Conservation (phyloP, 2,329 filamentous ascomycete genomes). For the Tolypocladium album region DNA sequence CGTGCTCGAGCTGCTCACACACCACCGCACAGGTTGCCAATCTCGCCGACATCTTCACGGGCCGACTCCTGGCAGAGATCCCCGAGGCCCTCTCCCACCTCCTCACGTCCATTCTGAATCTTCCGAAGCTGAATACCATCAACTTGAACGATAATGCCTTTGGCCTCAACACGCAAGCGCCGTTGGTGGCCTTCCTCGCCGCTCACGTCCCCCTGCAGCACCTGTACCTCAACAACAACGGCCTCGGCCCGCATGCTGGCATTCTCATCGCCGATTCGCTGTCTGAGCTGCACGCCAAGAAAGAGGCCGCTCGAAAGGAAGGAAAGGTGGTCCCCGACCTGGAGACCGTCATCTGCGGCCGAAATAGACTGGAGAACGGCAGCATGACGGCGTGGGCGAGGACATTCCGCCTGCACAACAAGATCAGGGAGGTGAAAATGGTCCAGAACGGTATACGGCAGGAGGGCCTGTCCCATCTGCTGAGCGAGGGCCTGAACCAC, state of each 20-base stretch:
- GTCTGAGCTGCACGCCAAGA: conserved; percentile 70
- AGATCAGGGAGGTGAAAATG: conserved; percentile 86
- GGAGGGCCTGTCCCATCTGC: conserved; percentile 75
- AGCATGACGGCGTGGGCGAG: conserved; percentile 94
- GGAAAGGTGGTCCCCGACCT: conserved; percentile 68
- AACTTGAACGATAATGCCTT: conserved; percentile 98
- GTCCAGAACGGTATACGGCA: conserved; percentile 95
- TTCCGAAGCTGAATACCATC: conserved; percentile 78
- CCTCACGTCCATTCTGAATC: conserved; percentile 75
- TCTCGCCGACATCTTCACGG: conserved; percentile 95
- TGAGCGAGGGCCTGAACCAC: conserved; percentile 67
- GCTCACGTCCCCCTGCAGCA: conserved; percentile 84
- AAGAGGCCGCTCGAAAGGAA: conserved; percentile 63
- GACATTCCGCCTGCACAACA: conserved; percentile 71
- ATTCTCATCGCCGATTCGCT: conserved; percentile 83
- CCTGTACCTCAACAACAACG: conserved; percentile 96
- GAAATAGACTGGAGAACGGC: conserved; percentile 90
- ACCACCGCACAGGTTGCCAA: conserved; percentile 55
- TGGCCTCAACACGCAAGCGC: conserved; percentile 87
- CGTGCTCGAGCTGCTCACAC: background rate
- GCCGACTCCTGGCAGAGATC: conserved; percentile 85
- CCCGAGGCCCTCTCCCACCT: conserved; percentile 79
- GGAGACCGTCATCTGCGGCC: conserved; percentile 94
- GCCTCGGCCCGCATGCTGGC: conserved; percentile 83
- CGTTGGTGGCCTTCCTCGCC: conserved; percentile 83